Evolutionary conservation across 2,329 filamentous ascomycete genomes (phyloP).

Genomic region (Chaetomiaceae sp.): DNA sequence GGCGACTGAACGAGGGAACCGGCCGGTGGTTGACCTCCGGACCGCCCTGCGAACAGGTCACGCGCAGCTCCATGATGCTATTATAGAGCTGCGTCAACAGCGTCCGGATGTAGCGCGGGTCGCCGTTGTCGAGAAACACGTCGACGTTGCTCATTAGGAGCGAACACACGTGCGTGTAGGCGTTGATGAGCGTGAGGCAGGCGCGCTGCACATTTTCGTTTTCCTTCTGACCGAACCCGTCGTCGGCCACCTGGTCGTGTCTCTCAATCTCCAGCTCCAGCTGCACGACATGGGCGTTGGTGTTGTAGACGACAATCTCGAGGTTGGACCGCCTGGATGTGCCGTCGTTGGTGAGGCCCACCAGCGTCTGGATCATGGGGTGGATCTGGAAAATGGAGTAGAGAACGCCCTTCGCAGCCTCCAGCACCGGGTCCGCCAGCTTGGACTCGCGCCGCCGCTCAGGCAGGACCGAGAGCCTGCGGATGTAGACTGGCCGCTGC

Average conservation of each 20-base stretch:
- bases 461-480: slow-evolving; percentile 58
- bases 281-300: slow-evolving; percentile 61
- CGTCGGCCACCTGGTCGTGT: slow-evolving; percentile 49
- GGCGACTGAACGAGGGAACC: slow-evolving; percentile 22
- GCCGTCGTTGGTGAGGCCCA: slow-evolving; percentile 56
- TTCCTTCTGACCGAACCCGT: slow-evolving; percentile 46
- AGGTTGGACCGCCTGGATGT: slow-evolving; percentile 58
- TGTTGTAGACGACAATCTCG: slow-evolving; percentile 64
- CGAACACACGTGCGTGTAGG: slow-evolving; percentile 61
- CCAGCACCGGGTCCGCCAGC: slow-evolving; percentile 55
- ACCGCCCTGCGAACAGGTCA: slow-evolving; percentile 40
- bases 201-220: slow-evolving; percentile 61
- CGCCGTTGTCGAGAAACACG: slow-evolving; percentile 59
- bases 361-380: slow-evolving; percentile 61
- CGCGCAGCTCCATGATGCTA: slow-evolving; percentile 62
- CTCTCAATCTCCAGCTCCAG: slow-evolving; percentile 61
- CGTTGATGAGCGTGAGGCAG: slow-evolving; percentile 58
- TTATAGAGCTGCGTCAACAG: slow-evolving; percentile 61
- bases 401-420: slow-evolving; percentile 61
- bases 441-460: slow-evolving; percentile 60
- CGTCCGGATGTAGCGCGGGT: slow-evolving; percentile 62
- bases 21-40: slow-evolving; percentile 28
- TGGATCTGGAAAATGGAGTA: slow-evolving; percentile 66
- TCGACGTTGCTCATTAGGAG: slow-evolving; percentile 58
- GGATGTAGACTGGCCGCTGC: slow-evolving; percentile 58